Base-by-base conservation (phyloP, 306 rosid genomes). In the Begonia loranthoides region DNA sequence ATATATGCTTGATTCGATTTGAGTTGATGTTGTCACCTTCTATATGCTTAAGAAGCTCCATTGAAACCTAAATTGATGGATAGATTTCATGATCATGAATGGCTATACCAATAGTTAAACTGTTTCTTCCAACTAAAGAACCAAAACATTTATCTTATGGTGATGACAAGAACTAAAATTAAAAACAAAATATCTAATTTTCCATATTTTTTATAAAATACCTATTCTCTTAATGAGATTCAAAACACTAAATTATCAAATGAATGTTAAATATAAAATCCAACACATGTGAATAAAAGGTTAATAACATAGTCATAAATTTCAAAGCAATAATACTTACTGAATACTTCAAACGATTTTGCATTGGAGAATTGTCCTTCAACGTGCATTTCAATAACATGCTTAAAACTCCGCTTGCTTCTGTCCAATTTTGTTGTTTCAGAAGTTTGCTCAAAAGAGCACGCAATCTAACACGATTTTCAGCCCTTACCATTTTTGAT, bases 321-420 rank as follows among this genome's bases (percentile, higher is more conserved):
- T 28, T 28, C 8, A 28, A 8, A 28, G 36, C 36, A 28, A 7
- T 28, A 28, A 28, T 28, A 28, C 36, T 17, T 73, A 87, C 95
- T 74, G 70, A 61, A 66, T 65, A 89, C 75, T 79, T 89, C 49
- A 84, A 62, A 17, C 78, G 79, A 36, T 81, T 84, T n/a, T 45
- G 70, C 6, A 17, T 4, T 12, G 79, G 78, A 39, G 79, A 67
- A 17, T 6, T 50, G 21, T 82, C 83, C 16, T 69, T 68, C 41
- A 65, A n/a, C 0, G 87, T 78, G 43, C 68, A 81, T 48, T 71
- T 61, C 53, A 82, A 15, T 56, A 81, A 70, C 50, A 67, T 70
- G 64, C 84, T 79, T 40, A 84, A 70, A 28, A 77, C 94, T 12
- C 87, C 87, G 24, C 81, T 62, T 47, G 84, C 93, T 36, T 65